Evolutionary conservation across 2,329 filamentous ascomycete genomes (phyloP).

Genomic region (Lasiodiplodia gonubiensis): DNA sequence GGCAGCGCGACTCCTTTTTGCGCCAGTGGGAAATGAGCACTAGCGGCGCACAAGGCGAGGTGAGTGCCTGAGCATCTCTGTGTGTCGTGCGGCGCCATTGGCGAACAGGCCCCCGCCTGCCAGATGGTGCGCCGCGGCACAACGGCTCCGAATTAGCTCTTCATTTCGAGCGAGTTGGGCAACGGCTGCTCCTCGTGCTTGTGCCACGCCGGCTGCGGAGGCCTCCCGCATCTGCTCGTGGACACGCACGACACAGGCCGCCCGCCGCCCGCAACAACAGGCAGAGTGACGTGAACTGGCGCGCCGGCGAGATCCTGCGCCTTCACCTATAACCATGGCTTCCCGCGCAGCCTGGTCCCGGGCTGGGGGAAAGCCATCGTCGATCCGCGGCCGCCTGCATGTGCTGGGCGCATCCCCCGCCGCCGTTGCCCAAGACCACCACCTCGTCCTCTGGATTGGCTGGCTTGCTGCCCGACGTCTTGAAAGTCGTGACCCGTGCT

Average conservation of each 20-base stretch:
- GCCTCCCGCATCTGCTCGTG: neutral
- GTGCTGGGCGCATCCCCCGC: conserved; percentile 9
- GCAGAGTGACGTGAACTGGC: neutral
- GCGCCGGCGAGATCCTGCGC: conserved; percentile 7
- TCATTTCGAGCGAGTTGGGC: neutral
- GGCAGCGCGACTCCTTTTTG: conserved; percentile 17
- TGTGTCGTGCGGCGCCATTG: conserved; percentile 20
- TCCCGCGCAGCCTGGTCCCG: neutral
- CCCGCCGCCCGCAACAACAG: neutral
- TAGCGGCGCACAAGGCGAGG: conserved; percentile 7
- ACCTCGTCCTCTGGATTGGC: neutral
- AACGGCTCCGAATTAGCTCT: conserved; percentile 19
- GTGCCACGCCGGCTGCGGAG: conserved; percentile 19
- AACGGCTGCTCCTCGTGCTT: conserved; percentile 23
- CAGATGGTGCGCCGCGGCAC: conserved; percentile 15
- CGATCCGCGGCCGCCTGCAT: conserved; percentile 18
- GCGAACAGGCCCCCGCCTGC: conserved; percentile 16
- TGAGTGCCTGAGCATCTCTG: conserved; percentile 20
- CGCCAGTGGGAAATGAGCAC: conserved; percentile 27
- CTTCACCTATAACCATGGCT: neutral
- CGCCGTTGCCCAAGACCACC: conserved; percentile 12
- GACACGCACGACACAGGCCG: conserved; percentile 9
- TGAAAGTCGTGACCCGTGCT: neutral
- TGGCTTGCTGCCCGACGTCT: conserved; percentile 1
- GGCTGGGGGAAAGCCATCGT: conserved; percentile 12